Evolutionary conservation across 2,329 filamentous ascomycete genomes (phyloP).

Genomic region (Shiraia bambusicola): DNA sequence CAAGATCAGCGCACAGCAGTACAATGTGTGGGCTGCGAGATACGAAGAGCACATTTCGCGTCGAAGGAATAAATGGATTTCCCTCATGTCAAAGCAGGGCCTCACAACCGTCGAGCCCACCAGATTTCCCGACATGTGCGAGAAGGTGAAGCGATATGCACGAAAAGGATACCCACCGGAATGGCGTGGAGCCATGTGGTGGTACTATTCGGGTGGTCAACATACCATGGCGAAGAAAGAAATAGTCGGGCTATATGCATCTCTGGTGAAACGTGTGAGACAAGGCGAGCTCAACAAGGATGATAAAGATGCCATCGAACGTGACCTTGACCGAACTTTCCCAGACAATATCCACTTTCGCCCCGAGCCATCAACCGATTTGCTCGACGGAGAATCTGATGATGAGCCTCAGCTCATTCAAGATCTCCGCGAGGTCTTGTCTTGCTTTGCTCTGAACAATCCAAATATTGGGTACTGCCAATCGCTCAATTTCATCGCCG

Average conservation of each 20-base stretch:
- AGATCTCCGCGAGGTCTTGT: conserved; percentile 79
- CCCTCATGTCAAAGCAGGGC: conserved; percentile 73
- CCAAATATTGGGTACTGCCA: conserved; percentile 94
- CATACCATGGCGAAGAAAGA: conserved; percentile 73
- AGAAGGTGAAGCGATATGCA: conserved; percentile 85
- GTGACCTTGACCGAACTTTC: conserved; percentile 90
- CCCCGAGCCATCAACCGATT: conserved; percentile 51
- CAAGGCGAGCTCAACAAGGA: conserved; percentile 63
- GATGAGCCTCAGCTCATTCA: conserved; percentile 76
- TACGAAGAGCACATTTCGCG: conserved; percentile 76
- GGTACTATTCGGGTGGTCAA: conserved; percentile 89
- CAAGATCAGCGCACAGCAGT: conserved; percentile 73
- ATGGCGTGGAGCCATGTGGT: conserved; percentile 95
- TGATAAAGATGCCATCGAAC: conserved; percentile 87
- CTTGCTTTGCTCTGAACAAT: conserved; percentile 88
- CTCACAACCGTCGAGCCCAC: conserved; percentile 71
- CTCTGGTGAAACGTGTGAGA: conserved; percentile 67
- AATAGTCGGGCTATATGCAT: conserved; percentile 67
- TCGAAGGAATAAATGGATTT: conserved; percentile 78
- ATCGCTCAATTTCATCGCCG: conserved; percentile 91
- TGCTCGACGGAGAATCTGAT: conserved; percentile 32
- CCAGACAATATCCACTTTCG: conserved; percentile 93
- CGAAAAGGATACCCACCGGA: conserved; percentile 92
- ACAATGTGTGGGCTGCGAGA: conserved; percentile 75
- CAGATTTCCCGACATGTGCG: conserved; percentile 75